Evolutionary conservation across 768 basidiomycete genomes (phyloP).

Genomic region (Boletus subparvulus): DNA sequence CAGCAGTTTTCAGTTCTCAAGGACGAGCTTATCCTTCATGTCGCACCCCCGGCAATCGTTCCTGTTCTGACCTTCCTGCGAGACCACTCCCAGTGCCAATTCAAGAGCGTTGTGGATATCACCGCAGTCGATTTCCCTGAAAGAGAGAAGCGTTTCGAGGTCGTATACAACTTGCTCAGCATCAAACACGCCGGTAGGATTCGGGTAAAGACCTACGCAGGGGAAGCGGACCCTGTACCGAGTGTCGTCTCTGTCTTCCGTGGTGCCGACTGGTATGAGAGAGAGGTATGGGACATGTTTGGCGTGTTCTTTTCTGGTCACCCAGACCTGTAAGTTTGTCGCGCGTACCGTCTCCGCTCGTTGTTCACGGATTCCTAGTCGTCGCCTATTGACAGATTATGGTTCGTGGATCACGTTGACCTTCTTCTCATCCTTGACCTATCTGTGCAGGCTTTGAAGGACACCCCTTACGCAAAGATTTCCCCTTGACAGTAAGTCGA

Average conservation of each 20-base stretch:
- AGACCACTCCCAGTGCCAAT: slow-evolving; percentile 94
- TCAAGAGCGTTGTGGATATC: slow-evolving; percentile 90
- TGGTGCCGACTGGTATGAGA: slow-evolving; percentile 98
- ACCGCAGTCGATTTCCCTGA: slow-evolving; percentile 96
- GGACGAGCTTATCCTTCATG: slow-evolving; percentile 92
- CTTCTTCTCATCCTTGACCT: neutral
- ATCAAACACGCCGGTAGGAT: slow-evolving; percentile 77
- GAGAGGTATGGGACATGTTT: slow-evolving; percentile 97
- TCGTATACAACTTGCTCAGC: slow-evolving; percentile 94
- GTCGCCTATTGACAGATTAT: slow-evolving; percentile 97
- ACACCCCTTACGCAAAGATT: slow-evolving; percentile 96
- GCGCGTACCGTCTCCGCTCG: slow-evolving; percentile 4
- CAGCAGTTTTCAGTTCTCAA: slow-evolving; percentile 97
- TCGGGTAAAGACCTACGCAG: slow-evolving; percentile 95
- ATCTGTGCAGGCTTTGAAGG: slow-evolving; percentile 79
- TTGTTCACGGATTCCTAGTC: slow-evolving; percentile 45
- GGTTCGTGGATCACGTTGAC: slow-evolving; percentile 44
- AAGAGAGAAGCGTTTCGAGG: slow-evolving; percentile 90
- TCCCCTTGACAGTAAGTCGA: slow-evolving; percentile 83
- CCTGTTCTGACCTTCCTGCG: slow-evolving; percentile 90
- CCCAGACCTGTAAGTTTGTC: slow-evolving; percentile 81
- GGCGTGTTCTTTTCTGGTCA: slow-evolving; percentile 96
- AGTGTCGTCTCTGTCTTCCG: slow-evolving; percentile 75
- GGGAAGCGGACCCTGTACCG: slow-evolving; percentile 89
- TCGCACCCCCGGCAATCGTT: slow-evolving; percentile 75